Evolutionary conservation across 2,329 filamentous ascomycete species (phyloP), one percentile per base, ranked within the genome.

Genomic region (Colletotrichum cereale): DNA sequence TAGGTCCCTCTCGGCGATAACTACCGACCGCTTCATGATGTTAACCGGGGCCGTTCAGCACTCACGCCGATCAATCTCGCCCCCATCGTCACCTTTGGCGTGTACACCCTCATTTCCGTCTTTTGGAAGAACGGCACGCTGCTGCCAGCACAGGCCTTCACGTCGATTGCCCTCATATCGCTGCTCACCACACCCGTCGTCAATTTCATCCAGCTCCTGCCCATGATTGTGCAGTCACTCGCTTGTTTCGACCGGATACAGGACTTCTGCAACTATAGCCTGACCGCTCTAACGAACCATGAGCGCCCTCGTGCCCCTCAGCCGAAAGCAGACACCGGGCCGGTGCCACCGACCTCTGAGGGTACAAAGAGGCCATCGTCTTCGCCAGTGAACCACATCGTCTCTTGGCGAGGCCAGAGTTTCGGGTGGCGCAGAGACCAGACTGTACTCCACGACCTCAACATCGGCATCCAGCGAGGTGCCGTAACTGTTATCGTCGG

Each of bases 41-140:
- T 16, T 62, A 12, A 12, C 21, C 4, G 3, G 24, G 40, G 42
- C 40, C 5, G 29, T 11, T n/a, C n/a, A 77, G 76, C 76, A 12
- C 61, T 74, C 2, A 66, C 67, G 1, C 74, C 74, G 3, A 66
- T 72, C 34, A 75, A 67, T 14, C 57, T 78, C 1, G 75, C 77
- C 1, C 77, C 77, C 10, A 61, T 77, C 1, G 72, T 73, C 3
- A 78, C 77, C 1, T 79, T 80, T 44, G 73, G 70, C 0, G 31
- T 78, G 1, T 79, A 79, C 36, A 73, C 73, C 1, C 62, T 79
- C 29, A 78, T 79, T 29, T 67, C 76, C 0, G 66, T 76, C 21
- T 75, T 50, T 50, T 76, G 75, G 76, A 74, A 73, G 29, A 68
- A 75, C 24, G 71, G 72, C 5, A 74, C 76, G 0, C 67, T 78